Evolutionary conservation across 345 rosid species (phyloP), one percentile per base, ranked within the genome.

Genomic region (Citrus glauca): DNA sequence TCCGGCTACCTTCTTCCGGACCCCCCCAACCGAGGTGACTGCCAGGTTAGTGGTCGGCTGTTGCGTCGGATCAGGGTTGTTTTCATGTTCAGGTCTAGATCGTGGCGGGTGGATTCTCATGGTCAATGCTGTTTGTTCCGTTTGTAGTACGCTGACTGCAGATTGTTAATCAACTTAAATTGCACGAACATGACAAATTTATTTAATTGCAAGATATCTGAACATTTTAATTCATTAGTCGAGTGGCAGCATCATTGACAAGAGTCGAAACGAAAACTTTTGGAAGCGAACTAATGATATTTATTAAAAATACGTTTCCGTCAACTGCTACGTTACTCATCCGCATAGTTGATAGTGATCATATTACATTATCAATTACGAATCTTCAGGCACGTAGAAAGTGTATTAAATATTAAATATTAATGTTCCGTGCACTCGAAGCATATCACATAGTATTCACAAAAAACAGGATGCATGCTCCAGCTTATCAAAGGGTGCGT

Each of bases 1-100:
- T 10, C 97, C 90, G 16, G 86, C 85, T 11, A 83, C 89, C 78
- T 91, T 92, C 84, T 94, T 91, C 73, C 95, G 83, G 80, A 76
- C 74, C 2, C 77, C 78, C 27, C 84, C 82, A 60, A 78, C 72
- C 22, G 90, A 69, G 57, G 9, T n/a, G 66, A 81, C 65, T 8
- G 80, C 66, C 14, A 73, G 37, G 68, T n/a, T 50, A 77, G 64
- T 6, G 42, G 69, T 9, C 14, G 65, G 48, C 4, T 77, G 62
- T 3, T 81, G 76, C n/a, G 66, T 56, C n/a, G 79, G 80, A 40
- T 80, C 84, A 61, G 80, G 80, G n/a, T 76, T 87, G 37, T 87
- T 86, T 11, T 88, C 88, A 32, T 64, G 24, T 32, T 30, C n/a
- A 9, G 68, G 37, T 59, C 66, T 80, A 57, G 86, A 35, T 13